Evolutionary conservation across 306 rosid species (phyloP).

Genomic region (Dryas octopetala): DNA sequence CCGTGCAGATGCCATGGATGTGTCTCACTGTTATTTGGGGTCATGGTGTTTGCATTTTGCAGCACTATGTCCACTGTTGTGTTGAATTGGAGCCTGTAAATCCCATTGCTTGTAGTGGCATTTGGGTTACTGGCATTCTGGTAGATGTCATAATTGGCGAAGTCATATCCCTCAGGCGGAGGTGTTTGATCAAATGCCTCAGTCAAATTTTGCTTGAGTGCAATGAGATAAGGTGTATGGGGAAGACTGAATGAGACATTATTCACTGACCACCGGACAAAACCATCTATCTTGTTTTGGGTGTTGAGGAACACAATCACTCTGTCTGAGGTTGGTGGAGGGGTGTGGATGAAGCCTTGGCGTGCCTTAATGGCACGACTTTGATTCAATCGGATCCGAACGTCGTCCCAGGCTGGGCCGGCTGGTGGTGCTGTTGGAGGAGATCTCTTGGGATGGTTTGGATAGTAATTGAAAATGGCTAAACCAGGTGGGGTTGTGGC

Average conservation of each 20-base stretch:
- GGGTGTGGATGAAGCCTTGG: conserved; percentile 39
- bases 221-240: conserved; percentile 72
- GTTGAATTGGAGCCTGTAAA: conserved; percentile 45
- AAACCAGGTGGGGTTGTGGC: conserved; percentile 66
- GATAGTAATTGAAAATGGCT: conserved; percentile 72
- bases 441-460: conserved; percentile 61
- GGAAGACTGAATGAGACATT: conserved; percentile 72
- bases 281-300: conserved; percentile 42
- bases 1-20: conserved; percentile 94
- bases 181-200: conserved; percentile 49
- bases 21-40: conserved; percentile 38
- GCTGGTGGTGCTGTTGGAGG: conserved; percentile 55
- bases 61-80: conserved; percentile 59
- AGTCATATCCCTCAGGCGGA: conserved; percentile 65
- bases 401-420: conserved; percentile 65
- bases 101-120: conserved; percentile 58
- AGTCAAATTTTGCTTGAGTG: conserved; percentile 50
- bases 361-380: conserved; percentile 67
- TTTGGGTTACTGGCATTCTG: conserved; percentile 25
- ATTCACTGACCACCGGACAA: conserved; percentile 59
- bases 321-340: conserved; percentile 65
- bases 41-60: conserved; percentile 60
- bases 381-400: conserved; percentile 40
- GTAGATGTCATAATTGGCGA: conserved; percentile 48
- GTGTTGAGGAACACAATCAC: conserved; percentile 79